These are phyloP conservation scores for Neoboletus magnificus DNA, from an alignment of 768 basidiomycete species.

Conservation along the genomic window DNA sequence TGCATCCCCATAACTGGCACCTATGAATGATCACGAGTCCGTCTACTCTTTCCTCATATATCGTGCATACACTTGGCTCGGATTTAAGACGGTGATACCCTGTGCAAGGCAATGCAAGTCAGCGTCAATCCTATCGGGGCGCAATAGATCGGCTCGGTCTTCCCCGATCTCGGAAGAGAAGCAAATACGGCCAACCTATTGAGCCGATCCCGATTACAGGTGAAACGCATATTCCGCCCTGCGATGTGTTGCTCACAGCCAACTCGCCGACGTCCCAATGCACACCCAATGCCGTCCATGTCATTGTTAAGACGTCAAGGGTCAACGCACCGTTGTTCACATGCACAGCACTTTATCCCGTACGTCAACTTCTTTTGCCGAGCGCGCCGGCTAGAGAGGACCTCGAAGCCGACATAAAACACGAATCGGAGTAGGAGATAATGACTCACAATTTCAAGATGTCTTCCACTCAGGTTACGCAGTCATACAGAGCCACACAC, in stretches of 20 bases:
- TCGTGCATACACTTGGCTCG: too few species aligned
- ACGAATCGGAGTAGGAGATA: not conserved
- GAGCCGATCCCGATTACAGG: not conserved
- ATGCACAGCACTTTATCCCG: not conserved
- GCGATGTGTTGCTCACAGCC: not conserved
- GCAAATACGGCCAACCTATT: not conserved
- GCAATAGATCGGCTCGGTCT: not conserved
- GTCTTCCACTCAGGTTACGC: not conserved
- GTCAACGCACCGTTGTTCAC: not conserved
- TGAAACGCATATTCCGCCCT: not conserved
- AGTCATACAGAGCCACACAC: constrained; percentile 10
- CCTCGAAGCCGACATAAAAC: not conserved
- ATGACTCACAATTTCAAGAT: not conserved
- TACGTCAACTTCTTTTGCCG: too few species aligned
- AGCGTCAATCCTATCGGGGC: not conserved
- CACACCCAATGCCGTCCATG: not conserved
- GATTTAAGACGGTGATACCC: not conserved
- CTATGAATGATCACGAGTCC: too few species aligned
- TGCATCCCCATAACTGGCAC: too few species aligned
- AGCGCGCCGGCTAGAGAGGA: not conserved
- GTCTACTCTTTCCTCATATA: too few species aligned
- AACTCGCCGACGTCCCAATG: not conserved
- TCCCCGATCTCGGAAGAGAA: not conserved
- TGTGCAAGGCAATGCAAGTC: not conserved
- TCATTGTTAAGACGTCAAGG: not conserved